phyloP scores from a whole-genome alignment of 2,329 filamentous ascomycete species.

The Colletotrichum theobromicola region DNA sequence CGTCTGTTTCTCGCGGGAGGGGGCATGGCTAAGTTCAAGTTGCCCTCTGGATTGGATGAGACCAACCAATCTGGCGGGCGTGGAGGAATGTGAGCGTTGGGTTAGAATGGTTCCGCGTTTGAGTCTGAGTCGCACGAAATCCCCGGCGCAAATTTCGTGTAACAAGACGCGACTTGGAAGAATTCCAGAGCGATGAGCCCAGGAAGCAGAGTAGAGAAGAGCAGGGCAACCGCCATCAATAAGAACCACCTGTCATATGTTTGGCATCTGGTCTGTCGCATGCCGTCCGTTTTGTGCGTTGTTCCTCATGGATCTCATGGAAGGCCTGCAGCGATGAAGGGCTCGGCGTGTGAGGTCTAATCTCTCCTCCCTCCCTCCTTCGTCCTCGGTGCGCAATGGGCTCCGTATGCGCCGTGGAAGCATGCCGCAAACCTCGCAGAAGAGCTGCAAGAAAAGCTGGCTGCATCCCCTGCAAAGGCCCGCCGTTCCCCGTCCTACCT shows the following conservation, averaged over 20 bases:
- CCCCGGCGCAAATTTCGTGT: not conserved
- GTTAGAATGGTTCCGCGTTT: not conserved
- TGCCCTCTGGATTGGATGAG: constrained; percentile 5
- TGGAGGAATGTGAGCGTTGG: not conserved
- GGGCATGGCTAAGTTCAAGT: not conserved
- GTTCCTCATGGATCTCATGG: not conserved
- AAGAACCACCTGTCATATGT: not conserved
- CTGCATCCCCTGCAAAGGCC: not conserved
- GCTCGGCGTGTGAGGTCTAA: constrained; percentile 11
- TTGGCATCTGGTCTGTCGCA: not conserved
- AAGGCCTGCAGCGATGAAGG: not conserved
- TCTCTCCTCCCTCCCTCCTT: not conserved
- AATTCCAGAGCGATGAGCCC: not conserved
- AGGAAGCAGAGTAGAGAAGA: not conserved
- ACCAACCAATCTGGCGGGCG: not conserved
- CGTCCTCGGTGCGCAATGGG: constrained; percentile 3
- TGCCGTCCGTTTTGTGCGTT: not conserved
- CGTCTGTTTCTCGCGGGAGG: constrained; percentile 4
- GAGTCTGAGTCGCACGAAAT: not conserved
- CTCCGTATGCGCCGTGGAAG: not conserved
- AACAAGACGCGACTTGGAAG: not conserved
- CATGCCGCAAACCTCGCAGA: not conserved
- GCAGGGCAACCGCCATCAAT: not conserved
- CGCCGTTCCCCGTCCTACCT: constrained; percentile 10
- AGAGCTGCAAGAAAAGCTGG: not conserved